A percentile compares a stretch with the other conserved stretches of the same genome.
Evolutionary conservation across 805 yeast genomes (phyloP).

Genomic region (Cyberlindnera petersonii): DNA sequence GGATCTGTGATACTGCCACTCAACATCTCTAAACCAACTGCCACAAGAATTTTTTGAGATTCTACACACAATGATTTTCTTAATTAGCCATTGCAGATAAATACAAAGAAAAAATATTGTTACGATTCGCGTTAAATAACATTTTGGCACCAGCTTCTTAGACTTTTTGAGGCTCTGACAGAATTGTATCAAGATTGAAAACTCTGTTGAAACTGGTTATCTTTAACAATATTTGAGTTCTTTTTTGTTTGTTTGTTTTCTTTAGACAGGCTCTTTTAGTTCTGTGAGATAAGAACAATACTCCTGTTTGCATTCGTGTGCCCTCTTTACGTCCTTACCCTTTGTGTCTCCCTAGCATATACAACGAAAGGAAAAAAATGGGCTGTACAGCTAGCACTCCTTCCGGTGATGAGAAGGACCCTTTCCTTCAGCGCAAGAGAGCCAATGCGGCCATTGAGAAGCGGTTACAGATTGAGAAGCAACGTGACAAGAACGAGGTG

Average conservation of each 20-base stretch:
- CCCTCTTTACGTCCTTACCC: background rate
- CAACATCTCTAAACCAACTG: background rate
- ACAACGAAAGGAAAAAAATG: slow-evolving; percentile 37
- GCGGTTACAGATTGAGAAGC: slow-evolving; percentile 48
- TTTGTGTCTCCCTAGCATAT: background rate
- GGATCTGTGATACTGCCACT: slow-evolving; percentile 3
- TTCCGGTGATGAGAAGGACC: slow-evolving; percentile 41
- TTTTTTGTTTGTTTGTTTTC: no score
- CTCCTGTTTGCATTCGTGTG: no score
- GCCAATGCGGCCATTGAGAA: slow-evolving; percentile 66
- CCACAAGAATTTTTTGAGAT: background rate
- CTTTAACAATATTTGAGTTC: no score
- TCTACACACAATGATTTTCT: background rate
- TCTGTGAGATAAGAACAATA: no score
- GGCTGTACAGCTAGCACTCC: slow-evolving; percentile 64
- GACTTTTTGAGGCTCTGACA: slow-evolving; percentile 14
- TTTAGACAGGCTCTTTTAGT: no score
- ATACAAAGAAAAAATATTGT: background rate
- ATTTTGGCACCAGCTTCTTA: background rate
- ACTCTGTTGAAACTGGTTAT: no score
- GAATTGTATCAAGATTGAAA: no score
- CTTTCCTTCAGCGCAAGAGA: slow-evolving; percentile 48
- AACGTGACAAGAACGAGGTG: slow-evolving; percentile 53
- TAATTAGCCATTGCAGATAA: background rate
- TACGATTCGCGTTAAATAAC: no score